Percentiles rank a stretch among this genome's conserved stretches.
phyloP scores from a whole-genome alignment of 129 eudicot species.

The Artemisia argyi region DNA sequence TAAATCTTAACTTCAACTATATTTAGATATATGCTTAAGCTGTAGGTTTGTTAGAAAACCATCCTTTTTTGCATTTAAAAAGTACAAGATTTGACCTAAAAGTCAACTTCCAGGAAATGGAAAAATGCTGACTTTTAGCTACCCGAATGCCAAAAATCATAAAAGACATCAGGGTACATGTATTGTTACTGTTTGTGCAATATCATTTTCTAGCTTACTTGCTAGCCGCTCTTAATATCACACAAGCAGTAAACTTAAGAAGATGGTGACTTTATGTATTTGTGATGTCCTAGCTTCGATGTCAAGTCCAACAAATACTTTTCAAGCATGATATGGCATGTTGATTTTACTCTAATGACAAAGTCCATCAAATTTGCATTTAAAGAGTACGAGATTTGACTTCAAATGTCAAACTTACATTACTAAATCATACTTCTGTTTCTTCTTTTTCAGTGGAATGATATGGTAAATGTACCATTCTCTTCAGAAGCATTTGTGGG shows the following conservation, averaged over 20 bases:
- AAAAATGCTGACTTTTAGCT: slow-evolving; percentile 17
- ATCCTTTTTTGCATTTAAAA: background rate
- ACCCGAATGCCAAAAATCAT: background rate
- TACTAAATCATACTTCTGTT: background rate
- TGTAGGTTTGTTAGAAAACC: background rate
- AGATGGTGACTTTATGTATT: background rate
- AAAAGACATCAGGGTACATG: too few species aligned
- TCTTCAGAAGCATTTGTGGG: slow-evolving; percentile 93
- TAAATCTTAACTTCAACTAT: background rate
- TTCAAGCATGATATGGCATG: background rate
- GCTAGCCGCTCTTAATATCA: background rate
- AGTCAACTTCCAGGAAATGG: background rate
- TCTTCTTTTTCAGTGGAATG: slow-evolving; percentile 67
- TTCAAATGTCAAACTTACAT: slow-evolving; percentile 2
- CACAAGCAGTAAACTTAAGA: slow-evolving; percentile 1
- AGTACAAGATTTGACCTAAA: slow-evolving; percentile 18
- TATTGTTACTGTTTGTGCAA: background rate
- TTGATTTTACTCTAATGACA: slow-evolving; percentile 10
- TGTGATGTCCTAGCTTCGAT: slow-evolving; percentile 8
- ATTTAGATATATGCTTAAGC: background rate
- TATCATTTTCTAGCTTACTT: background rate
- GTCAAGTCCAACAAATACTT: background rate
- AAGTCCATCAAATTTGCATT: background rate
- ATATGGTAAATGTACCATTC: slow-evolving; percentile 84
- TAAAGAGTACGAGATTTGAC: slow-evolving; percentile 8